These are phyloP conservation scores for Claviceps africana DNA, from an alignment of 2,329 filamentous ascomycete species.

Conservation along the genomic window DNA sequence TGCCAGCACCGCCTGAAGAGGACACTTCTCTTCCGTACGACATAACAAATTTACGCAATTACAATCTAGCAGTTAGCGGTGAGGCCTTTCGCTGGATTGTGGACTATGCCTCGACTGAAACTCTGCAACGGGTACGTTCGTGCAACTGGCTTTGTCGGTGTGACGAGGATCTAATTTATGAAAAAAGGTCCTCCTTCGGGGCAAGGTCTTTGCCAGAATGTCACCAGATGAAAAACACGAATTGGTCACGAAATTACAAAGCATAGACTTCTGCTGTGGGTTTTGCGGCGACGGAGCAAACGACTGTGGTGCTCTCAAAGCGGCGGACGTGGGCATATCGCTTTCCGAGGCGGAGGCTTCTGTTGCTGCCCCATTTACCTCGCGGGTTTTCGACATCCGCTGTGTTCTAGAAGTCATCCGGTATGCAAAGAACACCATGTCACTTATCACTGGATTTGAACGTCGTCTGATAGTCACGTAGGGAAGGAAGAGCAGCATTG, in stretches of 20 bases:
- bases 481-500: slow-evolving; percentile 83
- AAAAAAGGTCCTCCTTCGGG: slow-evolving; percentile 67
- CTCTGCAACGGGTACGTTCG: slow-evolving; percentile 50
- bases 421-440: slow-evolving; percentile 24
- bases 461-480: slow-evolving; percentile 18
- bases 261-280: slow-evolving; percentile 85
- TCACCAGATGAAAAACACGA: slow-evolving; percentile 98
- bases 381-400: slow-evolving; percentile 85
- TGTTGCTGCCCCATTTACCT: slow-evolving; percentile 95
- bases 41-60: slow-evolving; percentile 67
- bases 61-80: slow-evolving; percentile 77
- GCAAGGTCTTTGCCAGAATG: slow-evolving; percentile 95
- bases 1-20: slow-evolving; percentile 51
- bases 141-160: not conserved
- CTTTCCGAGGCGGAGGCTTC: slow-evolving; percentile 95
- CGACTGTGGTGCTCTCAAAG: slow-evolving; percentile 91
- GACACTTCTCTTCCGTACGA: slow-evolving; percentile 81
- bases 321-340: slow-evolving; percentile 93
- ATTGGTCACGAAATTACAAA: slow-evolving; percentile 90
- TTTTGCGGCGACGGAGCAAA: slow-evolving; percentile 98
- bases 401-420: slow-evolving; percentile 87
- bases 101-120: slow-evolving; percentile 71
- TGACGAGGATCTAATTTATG: not conserved
- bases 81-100: slow-evolving; percentile 96
- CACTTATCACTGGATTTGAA: not conserved